These are phyloP conservation scores for Chaetomium strumarium DNA, from an alignment of 2,329 filamentous ascomycete species.

Conservation along the genomic window DNA sequence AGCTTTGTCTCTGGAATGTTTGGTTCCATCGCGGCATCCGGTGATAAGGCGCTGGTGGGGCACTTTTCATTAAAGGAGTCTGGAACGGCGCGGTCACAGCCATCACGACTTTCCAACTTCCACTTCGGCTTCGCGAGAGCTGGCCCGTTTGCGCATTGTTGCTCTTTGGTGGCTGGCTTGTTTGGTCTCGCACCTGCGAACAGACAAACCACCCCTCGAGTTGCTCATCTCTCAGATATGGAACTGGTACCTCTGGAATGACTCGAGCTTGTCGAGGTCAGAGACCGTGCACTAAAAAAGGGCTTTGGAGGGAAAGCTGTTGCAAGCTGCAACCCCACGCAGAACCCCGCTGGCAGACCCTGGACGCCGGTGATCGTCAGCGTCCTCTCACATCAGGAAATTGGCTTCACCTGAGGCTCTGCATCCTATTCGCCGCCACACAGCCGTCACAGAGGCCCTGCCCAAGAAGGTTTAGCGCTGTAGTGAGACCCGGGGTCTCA, in stretches of 20 bases:
- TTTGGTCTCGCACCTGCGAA: too few relatives aligned
- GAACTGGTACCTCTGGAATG: too few relatives aligned
- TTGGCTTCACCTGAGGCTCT: slow-evolving; percentile 16
- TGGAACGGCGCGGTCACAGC: slow-evolving; percentile 3
- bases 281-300: not conserved
- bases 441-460: slow-evolving; percentile 20
- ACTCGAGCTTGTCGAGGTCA: not conserved
- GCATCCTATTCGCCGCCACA: slow-evolving; percentile 21
- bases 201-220: too few relatives aligned
- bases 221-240: too few relatives aligned
- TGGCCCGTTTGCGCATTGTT: not conserved
- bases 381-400: slow-evolving; percentile 25
- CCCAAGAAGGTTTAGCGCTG: slow-evolving; percentile 15
- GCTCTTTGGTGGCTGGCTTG: too few relatives aligned
- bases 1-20: slow-evolving; percentile 6
- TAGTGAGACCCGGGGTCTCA: not conserved
- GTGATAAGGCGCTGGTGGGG: slow-evolving; percentile 18
- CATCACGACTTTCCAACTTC: not conserved
- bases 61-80: slow-evolving; percentile 7
- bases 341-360: slow-evolving; percentile 2
- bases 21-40: slow-evolving; percentile 11
- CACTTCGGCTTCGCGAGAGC: not conserved
- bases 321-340: not conserved
- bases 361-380: slow-evolving; percentile 18
- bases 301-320: not conserved